phyloP scores from a whole-genome alignment of 1,284 basidiomycete species.

The Mrakiaceae sp. region DNA sequence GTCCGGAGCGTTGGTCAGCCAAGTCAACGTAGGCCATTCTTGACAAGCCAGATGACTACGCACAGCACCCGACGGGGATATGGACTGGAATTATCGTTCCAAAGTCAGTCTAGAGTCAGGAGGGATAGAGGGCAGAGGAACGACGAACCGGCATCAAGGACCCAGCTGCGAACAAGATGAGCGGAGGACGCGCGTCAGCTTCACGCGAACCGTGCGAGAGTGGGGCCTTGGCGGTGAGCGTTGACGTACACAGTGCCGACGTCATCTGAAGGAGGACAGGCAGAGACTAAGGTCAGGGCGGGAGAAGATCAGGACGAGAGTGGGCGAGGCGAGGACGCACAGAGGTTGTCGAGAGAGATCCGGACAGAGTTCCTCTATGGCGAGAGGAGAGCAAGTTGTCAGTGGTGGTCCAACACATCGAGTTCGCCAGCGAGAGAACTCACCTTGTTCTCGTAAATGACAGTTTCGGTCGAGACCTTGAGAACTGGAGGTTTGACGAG shows the following conservation, averaged over 20 bases:
- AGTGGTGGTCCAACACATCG: too few relatives aligned
- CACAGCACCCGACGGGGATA: slow-evolving; percentile 55
- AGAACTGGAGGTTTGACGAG: neutral
- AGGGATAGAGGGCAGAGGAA: neutral
- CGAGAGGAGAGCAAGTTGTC: neutral
- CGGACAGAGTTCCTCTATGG: slow-evolving; percentile 53
- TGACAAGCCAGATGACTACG: neutral
- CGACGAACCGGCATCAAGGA: slow-evolving; percentile 45
- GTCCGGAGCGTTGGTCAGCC: neutral
- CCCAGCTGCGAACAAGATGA: slow-evolving; percentile 31
- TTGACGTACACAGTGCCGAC: slow-evolving; percentile 45
- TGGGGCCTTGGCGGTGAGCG: neutral
- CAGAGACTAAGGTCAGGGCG: too few relatives aligned
- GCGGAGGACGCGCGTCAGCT: neutral
- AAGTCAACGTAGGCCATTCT: neutral
- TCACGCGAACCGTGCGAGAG: neutral
- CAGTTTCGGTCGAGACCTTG: slow-evolving; percentile 1
- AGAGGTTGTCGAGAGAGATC: slow-evolving; percentile 48
- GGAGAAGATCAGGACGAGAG: too few relatives aligned
- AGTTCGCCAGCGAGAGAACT: neutral
- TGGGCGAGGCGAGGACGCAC: slow-evolving; percentile 5
- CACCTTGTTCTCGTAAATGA: slow-evolving; percentile 6
- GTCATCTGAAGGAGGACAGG: neutral
- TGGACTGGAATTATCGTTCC: slow-evolving; percentile 31
- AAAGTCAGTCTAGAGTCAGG: neutral